Percentiles rank a stretch among this genome's conserved stretches.
These are phyloP conservation scores for Plasmodium falciparum DNA, from an alignment of 169 alveolate genomes.

Conservation along the genomic window DNA sequence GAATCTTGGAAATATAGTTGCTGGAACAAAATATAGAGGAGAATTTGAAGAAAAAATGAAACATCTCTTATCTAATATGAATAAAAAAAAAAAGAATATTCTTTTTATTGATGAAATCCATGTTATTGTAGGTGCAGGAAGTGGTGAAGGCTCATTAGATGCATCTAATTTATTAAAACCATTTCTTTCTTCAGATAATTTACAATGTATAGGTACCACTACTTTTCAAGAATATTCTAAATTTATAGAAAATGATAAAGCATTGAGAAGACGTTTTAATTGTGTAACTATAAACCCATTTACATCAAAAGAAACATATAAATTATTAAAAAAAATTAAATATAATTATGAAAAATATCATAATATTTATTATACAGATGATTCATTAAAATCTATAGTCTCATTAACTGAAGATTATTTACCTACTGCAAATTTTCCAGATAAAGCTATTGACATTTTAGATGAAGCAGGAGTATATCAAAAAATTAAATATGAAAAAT, in stretches of 20 bases:
- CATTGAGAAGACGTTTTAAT: constrained; percentile 91
- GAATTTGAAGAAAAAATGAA: constrained; percentile 93
- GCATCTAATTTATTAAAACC: constrained; percentile 93
- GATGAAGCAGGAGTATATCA: constrained; percentile 92
- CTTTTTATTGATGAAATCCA: constrained; percentile 93
- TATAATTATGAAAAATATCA: constrained; percentile 88
- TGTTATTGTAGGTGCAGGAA: constrained; percentile 88
- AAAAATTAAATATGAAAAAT: constrained; percentile 81
- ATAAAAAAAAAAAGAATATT: constrained; percentile 85
- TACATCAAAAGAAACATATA: constrained; percentile 81
- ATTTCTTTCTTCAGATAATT: constrained; percentile 91
- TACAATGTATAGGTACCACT: constrained; percentile 87
- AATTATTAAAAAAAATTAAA: constrained; percentile 86
- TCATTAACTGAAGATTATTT: constrained; percentile 81
- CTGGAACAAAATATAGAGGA: constrained; percentile 93
- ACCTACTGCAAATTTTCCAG: constrained; percentile 87
- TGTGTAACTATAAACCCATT: constrained; percentile 89
- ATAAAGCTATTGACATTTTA: constrained; percentile 89
- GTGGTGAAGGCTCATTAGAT: constrained; percentile 92
- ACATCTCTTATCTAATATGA: constrained; percentile 88
- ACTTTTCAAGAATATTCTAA: constrained; percentile 85
- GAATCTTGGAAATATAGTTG: constrained; percentile 84
- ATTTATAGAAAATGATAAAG: constrained; percentile 88
- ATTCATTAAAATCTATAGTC: constrained; percentile 80
- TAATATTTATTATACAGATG: constrained; percentile 84